These are phyloP conservation scores for Xerocomellus dryophilus DNA, from an alignment of 768 basidiomycete genomes.

Conservation along the genomic window DNA sequence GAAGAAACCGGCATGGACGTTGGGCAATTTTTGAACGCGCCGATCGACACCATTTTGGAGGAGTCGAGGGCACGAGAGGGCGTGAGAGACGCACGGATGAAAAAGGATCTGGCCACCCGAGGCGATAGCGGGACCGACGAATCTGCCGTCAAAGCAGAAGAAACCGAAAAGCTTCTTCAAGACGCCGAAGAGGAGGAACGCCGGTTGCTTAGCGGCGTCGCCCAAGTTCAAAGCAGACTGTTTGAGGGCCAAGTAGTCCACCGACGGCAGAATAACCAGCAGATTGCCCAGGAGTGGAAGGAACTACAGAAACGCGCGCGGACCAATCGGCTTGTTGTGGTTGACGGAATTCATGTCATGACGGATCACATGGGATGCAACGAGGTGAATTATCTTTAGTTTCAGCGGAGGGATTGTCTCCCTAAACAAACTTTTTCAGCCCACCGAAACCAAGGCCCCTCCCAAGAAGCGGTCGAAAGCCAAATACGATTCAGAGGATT, in stretches of 20 bases:
- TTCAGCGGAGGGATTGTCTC: background rate
- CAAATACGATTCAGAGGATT: conserved; percentile 53
- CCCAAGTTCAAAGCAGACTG: conserved; percentile 53
- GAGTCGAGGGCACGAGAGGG: conserved; percentile 44
- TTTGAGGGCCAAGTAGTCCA: conserved; percentile 52
- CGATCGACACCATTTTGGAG: conserved; percentile 43
- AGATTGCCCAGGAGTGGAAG: conserved; percentile 47
- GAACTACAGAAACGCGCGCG: conserved; percentile 45
- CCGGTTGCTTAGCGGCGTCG: conserved; percentile 50
- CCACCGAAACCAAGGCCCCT: conserved; percentile 10
- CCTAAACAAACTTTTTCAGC: conserved; percentile 15
- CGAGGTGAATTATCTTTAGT: conserved; percentile 26
- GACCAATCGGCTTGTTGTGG: conserved; percentile 37
- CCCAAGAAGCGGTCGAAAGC: conserved; percentile 33
- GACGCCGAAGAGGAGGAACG: conserved; percentile 56
- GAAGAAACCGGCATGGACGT: conserved; percentile 41
- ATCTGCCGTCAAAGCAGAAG: conserved; percentile 15
- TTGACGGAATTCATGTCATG: conserved; percentile 37
- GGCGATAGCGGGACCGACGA: background rate
- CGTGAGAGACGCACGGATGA: conserved; percentile 44
- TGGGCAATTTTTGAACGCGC: conserved; percentile 42
- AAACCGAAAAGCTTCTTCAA: conserved; percentile 30
- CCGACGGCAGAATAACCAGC: conserved; percentile 34
- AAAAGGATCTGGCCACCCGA: conserved; percentile 35
- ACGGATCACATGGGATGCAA: conserved; percentile 26